Conservation (phyloP, 108 stramenopile species). For the Cyclostephanos tholiformis region DNA sequence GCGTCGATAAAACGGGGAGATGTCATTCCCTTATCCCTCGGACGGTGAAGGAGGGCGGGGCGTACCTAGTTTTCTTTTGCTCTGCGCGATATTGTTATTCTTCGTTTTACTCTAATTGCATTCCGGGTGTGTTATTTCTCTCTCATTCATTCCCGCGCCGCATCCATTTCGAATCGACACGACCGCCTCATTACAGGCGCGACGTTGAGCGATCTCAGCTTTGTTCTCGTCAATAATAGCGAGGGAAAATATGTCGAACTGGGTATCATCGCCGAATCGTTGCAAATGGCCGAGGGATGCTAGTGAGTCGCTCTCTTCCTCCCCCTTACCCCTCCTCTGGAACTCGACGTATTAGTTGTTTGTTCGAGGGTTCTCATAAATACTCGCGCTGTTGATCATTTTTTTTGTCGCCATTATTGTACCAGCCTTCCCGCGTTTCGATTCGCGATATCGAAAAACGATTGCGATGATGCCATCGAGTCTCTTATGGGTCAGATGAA, state of each 20-base stretch:
- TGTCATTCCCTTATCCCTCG: too few relatives aligned
- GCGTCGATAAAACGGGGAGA: slow-evolving; percentile 3
- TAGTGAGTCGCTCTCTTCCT: slow-evolving; percentile 17
- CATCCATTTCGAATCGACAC: not conserved
- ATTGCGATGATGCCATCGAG: not conserved
- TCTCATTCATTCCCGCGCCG: not conserved
- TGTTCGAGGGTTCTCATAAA: not conserved
- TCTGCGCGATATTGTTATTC: too few relatives aligned
- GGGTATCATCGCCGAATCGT: slow-evolving; percentile 54
- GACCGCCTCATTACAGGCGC: slow-evolving; percentile 29
- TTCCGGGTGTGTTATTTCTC: too few relatives aligned
- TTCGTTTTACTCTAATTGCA: too few relatives aligned
- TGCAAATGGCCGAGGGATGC: slow-evolving; percentile 54
- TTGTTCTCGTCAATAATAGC: slow-evolving; percentile 36
- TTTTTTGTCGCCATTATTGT: not conserved
- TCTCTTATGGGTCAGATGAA: slow-evolving; percentile 9
- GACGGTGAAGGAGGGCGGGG: too few relatives aligned
- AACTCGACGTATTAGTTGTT: not conserved
- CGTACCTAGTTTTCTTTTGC: too few relatives aligned
- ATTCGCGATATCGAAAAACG: slow-evolving; percentile 19
- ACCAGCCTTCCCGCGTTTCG: slow-evolving; percentile 27
- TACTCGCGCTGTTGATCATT: not conserved
- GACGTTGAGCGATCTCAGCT: slow-evolving; percentile 38
- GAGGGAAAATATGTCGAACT: slow-evolving; percentile 21
- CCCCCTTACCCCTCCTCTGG: too few relatives aligned